Base-by-base conservation (phyloP, 2,329 filamentous ascomycete species). In the Metarhizium guizhouense region DNA sequence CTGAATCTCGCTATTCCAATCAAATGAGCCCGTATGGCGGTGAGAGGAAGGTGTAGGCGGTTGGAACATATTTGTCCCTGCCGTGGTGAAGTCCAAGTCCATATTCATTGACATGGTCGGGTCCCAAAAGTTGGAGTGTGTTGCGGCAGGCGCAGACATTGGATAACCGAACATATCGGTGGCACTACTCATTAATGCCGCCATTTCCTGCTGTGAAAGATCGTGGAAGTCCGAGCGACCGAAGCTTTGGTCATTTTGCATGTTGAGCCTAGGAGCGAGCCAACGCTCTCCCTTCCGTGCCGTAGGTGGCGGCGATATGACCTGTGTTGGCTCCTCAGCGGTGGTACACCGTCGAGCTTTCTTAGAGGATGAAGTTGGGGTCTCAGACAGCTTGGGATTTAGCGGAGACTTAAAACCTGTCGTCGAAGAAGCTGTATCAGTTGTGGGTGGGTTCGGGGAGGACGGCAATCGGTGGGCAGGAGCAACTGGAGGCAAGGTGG, bases 121-220 rank as follows among this genome's bases (percentile, higher is more conserved):
- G 57, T 83, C 80, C 83, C 83, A 86, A 59, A 84, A 85, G 42
- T 75, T 79, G 3, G 72, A 68, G 1, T 78, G 72, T 3, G 74
- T 74, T 2, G 74, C 74, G 36, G 75, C 75, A 20, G 81, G 77
- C 3, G 79, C 80, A n/a, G 82, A 81, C 67, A 85, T 73, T 32
- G 82, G 79, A 63, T 82, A 84, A 30, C 73, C 74, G 64, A 84
- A 85, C 67, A 85, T 73, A 61, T 85, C 82, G 54, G 73, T 73
- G 13, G 77, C 71, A 25, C 72, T 70, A 18, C 72, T 71, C 61
- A 78, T 73, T 60, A 78, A 76, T 11, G 67, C 67, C 32, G 73
- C 66, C 68, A 82, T 72, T 47, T 77, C 76, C 61, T 79, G 76
- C 45, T 78, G 71, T n/a, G 75, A 72, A 54, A 72, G 70, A 30